Evolutionary conservation across 768 basidiomycete species (phyloP).

Genomic region (Hortiboletus flavorubellus): DNA sequence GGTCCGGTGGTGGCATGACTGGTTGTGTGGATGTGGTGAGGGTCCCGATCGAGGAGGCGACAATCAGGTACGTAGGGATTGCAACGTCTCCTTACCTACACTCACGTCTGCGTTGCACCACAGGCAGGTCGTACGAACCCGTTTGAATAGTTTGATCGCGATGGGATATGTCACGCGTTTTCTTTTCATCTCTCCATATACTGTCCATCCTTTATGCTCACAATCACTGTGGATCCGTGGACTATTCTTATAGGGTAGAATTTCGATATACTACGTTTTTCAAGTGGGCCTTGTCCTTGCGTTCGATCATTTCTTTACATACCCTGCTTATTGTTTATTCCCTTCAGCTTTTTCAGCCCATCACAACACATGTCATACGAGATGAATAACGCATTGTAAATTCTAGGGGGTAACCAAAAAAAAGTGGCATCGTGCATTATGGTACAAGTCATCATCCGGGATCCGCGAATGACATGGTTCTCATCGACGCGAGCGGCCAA

Average conservation of each 20-base stretch:
- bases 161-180: neutral
- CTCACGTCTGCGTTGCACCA: neutral
- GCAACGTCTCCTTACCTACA: neutral
- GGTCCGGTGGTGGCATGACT: conserved; percentile 80
- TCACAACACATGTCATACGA: conserved; percentile 15
- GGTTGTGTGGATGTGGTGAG: conserved; percentile 78
- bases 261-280: neutral
- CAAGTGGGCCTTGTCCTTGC: neutral
- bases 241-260: conserved; percentile 1
- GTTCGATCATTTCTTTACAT: conserved; percentile 15
- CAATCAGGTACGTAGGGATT: conserved; percentile 51
- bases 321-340: conserved; percentile 24
- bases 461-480: neutral
- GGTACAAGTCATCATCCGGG: neutral
- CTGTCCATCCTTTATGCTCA: neutral
- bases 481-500: neutral
- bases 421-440: neutral
- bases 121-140: conserved; percentile 77
- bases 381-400: conserved; percentile 10
- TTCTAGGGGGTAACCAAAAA: conserved; percentile 4
- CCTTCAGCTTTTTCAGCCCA: conserved; percentile 1
- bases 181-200: conserved; percentile 10
- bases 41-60: conserved; percentile 72
- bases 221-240: conserved; percentile 12
- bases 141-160: conserved; percentile 34